Conservation (phyloP, 345 rosid species). For the Lepidium didymum region DNA sequence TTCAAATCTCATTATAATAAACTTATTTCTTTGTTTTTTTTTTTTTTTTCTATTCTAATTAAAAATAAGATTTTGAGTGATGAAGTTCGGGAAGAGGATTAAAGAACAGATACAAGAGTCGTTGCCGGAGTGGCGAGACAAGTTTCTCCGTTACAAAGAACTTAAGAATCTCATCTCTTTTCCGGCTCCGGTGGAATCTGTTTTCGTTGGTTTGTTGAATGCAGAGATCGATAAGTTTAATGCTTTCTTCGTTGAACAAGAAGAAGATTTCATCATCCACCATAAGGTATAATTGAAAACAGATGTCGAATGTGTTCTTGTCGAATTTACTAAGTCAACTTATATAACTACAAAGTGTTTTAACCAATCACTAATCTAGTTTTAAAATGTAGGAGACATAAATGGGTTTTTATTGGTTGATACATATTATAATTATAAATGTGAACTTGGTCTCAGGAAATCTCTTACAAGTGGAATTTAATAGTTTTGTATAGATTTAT, state of each 20-base stretch:
- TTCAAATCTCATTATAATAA: conserved; percentile 1
- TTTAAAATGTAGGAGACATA: too few relatives aligned
- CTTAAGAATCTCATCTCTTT: conserved; percentile 63
- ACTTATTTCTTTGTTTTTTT: background rate
- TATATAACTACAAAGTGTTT: too few relatives aligned
- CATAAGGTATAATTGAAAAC: conserved; percentile 45
- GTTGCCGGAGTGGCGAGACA: conserved; percentile 75
- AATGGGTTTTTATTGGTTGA: background rate
- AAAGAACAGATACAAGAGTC: conserved; percentile 74
- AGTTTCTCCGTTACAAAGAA: conserved; percentile 64
- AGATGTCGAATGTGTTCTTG: background rate
- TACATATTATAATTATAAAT: background rate
- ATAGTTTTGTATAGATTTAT: background rate
- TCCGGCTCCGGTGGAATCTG: conserved; percentile 35
- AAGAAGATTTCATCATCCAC: conserved; percentile 83
- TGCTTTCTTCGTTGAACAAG: conserved; percentile 72
- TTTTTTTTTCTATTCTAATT: background rate
- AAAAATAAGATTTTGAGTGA: background rate
- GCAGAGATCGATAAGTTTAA: conserved; percentile 85
- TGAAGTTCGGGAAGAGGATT: conserved; percentile 91
- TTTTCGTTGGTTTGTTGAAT: conserved; percentile 55
- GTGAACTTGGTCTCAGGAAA: background rate
- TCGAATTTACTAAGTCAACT: background rate
- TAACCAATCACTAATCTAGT: background rate
- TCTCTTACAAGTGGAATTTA: background rate